These are phyloP conservation scores for Ascosphaera apis DNA, from an alignment of 2,329 filamentous ascomycete species.

Conservation along the genomic window DNA sequence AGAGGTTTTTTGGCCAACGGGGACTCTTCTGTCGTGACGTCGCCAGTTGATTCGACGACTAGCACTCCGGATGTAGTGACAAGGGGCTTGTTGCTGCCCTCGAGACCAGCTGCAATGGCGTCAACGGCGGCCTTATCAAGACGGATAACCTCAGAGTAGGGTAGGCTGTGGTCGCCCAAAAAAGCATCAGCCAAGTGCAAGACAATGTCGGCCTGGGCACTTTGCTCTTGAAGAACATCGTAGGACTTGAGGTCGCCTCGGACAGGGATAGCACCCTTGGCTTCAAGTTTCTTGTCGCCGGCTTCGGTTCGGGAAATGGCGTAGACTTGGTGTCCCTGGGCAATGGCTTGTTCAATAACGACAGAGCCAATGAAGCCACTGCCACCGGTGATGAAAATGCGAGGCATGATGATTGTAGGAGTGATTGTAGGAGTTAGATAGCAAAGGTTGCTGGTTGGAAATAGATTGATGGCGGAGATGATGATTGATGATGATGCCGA, in stretches of 20 bases:
- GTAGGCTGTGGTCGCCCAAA: constrained; percentile 9
- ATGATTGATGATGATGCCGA: background rate
- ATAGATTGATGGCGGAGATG: background rate
- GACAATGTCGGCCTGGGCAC: constrained; percentile 20
- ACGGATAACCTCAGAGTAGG: constrained; percentile 13
- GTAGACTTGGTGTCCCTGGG: constrained; percentile 18
- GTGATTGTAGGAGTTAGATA: no score
- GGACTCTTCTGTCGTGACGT: constrained; percentile 8
- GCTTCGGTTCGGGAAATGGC: constrained; percentile 19
- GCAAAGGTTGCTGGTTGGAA: no score
- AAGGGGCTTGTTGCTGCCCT: constrained; percentile 3
- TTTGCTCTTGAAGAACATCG: constrained; percentile 17
- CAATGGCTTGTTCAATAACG: constrained; percentile 16
- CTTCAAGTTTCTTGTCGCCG: constrained; percentile 15
- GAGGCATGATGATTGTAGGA: constrained; percentile 1
- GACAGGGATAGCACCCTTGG: constrained; percentile 17
- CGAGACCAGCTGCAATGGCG: constrained; percentile 12
- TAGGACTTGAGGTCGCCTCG: constrained; percentile 19
- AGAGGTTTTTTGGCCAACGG: constrained; percentile 8
- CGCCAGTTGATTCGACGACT: constrained; percentile 1
- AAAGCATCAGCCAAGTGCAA: constrained; percentile 20
- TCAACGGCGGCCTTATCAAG: constrained; percentile 17
- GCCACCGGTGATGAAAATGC: constrained; percentile 21
- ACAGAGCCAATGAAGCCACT: constrained; percentile 18
- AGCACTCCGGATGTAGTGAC: constrained; percentile 1